These are phyloP conservation scores for Irpex sp. DNA, from an alignment of 1,284 basidiomycete genomes.

Conservation along the genomic window DNA sequence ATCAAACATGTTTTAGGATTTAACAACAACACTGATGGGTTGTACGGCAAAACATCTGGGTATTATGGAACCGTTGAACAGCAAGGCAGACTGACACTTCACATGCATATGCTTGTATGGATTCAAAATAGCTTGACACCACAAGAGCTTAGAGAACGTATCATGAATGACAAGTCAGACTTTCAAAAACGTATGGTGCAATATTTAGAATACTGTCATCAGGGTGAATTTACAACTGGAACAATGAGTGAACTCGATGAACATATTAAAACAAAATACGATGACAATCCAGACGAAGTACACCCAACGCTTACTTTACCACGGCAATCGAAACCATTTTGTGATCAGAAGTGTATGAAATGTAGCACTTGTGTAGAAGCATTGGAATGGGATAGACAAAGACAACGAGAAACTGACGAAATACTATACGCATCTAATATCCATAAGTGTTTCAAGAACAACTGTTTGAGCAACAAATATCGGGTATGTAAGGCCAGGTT, in stretches of 20 bases:
- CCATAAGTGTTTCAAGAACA: neutral
- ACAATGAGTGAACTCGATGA: neutral
- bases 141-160: slow-evolving; percentile 21
- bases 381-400: slow-evolving; percentile 6
- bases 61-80: slow-evolving; percentile 35
- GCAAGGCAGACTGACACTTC: slow-evolving; percentile 31
- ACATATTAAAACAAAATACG: too few species aligned
- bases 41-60: slow-evolving; percentile 26
- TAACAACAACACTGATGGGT: slow-evolving; percentile 14
- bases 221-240: slow-evolving; percentile 1
- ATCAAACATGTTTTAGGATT: slow-evolving; percentile 27
- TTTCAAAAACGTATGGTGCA: slow-evolving; percentile 22
- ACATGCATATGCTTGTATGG: slow-evolving; percentile 23
- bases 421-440: neutral
- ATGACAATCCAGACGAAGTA: too few species aligned
- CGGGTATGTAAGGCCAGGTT: slow-evolving; percentile 26
- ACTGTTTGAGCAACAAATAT: neutral
- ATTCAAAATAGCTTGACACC: slow-evolving; percentile 11
- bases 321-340: too few species aligned
- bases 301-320: too few species aligned
- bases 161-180: slow-evolving; percentile 18
- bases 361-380: too few species aligned
- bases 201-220: slow-evolving; percentile 2
- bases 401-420: neutral
- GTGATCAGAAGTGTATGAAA: too few species aligned